Evolutionary conservation across 331 rosid species (phyloP).

Genomic region (Arachis monticola): DNA sequence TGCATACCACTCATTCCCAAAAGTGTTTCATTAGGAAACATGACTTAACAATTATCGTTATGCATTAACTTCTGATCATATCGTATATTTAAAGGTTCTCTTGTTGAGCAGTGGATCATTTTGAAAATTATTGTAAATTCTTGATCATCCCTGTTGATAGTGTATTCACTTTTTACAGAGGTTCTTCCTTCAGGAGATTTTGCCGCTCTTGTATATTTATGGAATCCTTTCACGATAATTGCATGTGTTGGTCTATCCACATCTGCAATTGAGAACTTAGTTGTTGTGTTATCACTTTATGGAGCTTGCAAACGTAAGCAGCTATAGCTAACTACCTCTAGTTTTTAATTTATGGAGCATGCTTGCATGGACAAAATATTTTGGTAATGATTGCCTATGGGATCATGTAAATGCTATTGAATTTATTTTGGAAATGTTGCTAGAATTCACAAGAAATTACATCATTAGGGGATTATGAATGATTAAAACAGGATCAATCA

Average conservation of each 20-base stretch:
- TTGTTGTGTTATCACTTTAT: constrained; percentile 66
- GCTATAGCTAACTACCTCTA: constrained; percentile 32
- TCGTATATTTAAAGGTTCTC: not conserved
- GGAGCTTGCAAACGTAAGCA: constrained; percentile 86
- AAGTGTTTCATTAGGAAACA: constrained; percentile 25
- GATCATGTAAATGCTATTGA: not conserved
- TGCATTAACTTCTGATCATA: constrained; percentile 21
- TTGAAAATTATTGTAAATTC: constrained; percentile 13
- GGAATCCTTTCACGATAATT: constrained; percentile 90
- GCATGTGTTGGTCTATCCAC: constrained; percentile 95
- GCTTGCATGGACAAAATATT: constrained; percentile 4
- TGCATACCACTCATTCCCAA: not conserved
- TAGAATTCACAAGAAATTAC: constrained; percentile 9
- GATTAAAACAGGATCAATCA: too few species aligned
- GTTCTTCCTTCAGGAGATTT: constrained; percentile 75
- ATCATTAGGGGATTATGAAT: too few species aligned
- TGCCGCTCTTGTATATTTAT: constrained; percentile 83
- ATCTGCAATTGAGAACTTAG: constrained; percentile 82
- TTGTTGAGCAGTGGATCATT: constrained; percentile 25
- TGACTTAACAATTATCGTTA: constrained; percentile 18
- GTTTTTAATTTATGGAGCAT: constrained; percentile 18
- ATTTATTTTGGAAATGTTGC: constrained; percentile 15
- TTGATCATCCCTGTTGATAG: constrained; percentile 23
- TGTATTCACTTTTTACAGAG: constrained; percentile 54
- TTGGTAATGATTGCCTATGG: constrained; percentile 2